Evolutionary conservation across 1,284 basidiomycete genomes (phyloP).

Genomic region (Hemileia vastatrix): DNA sequence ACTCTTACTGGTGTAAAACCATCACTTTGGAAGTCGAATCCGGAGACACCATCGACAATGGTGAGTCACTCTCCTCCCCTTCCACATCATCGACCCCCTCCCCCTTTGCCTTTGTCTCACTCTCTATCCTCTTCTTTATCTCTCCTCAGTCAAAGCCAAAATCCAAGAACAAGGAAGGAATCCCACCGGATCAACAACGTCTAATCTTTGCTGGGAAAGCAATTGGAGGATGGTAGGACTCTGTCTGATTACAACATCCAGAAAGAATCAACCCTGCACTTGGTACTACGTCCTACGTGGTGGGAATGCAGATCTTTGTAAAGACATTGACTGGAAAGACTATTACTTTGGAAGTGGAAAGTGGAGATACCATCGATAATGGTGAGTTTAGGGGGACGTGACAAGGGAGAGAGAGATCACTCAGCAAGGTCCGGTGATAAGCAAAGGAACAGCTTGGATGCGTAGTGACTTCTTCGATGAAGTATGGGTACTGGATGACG

Average conservation of each 20-base stretch:
- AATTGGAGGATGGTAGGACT: conserved; percentile 51
- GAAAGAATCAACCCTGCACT: conserved; percentile 76
- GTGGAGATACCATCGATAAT: conserved; percentile 87
- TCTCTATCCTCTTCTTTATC: too few relatives aligned
- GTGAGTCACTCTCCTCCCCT: too few relatives aligned
- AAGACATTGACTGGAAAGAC: conserved; percentile 17
- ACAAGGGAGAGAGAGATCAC: too few relatives aligned
- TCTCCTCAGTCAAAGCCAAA: too few relatives aligned
- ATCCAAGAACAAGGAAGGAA: conserved; percentile 13
- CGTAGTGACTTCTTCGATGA: background rate
- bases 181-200: conserved; percentile 12
- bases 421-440: background rate
- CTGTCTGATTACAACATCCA: conserved; percentile 63
- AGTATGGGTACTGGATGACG: too few relatives aligned
- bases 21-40: conserved; percentile 1
- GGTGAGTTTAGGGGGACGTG: too few relatives aligned
- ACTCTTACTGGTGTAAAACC: too few relatives aligned
- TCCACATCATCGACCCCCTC: too few relatives aligned
- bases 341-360: conserved; percentile 46
- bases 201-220: too few relatives aligned
- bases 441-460: background rate
- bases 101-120: too few relatives aligned
- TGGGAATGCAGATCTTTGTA: conserved; percentile 19
- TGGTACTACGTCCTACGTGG: conserved; percentile 42
- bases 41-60: too few relatives aligned